Percentiles rank a stretch among this genome's conserved stretches.
These are phyloP conservation scores for Fusarium sp. DNA, from an alignment of 2,329 filamentous ascomycete species.

Conservation along the genomic window DNA sequence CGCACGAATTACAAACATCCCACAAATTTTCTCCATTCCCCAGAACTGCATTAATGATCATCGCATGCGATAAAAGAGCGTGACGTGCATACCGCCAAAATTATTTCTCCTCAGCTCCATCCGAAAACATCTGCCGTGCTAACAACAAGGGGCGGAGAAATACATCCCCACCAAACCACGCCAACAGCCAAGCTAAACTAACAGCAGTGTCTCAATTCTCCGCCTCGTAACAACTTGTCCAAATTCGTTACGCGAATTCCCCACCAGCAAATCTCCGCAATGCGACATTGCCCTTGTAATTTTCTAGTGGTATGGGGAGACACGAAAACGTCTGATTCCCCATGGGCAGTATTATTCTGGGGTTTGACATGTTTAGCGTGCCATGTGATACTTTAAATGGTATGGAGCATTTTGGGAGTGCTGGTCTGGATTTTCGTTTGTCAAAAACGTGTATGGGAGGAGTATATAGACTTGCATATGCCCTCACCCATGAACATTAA, in stretches of 20 bases:
- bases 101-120: background rate
- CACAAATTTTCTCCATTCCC: background rate
- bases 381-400: conserved; percentile 4
- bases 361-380: conserved; percentile 3
- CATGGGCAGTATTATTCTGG: conserved; percentile 19
- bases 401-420: background rate
- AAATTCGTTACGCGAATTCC: background rate
- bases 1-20: background rate
- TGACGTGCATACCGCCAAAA: background rate
- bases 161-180: background rate
- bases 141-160: background rate
- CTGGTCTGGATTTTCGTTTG: background rate
- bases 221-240: background rate
- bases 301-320: conserved; percentile 8
- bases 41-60: background rate
- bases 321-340: conserved; percentile 27
- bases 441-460: background rate
- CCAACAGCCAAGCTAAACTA: background rate
- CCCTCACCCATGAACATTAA: accelerated
- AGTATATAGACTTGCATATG: background rate
- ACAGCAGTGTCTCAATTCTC: background rate
- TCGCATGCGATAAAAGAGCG: background rate
- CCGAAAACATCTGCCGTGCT: background rate
- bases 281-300: background rate
- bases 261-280: conserved; percentile 12